Evolutionary conservation across 306 rosid species (phyloP).

Genomic region (Bauhinia variegata): DNA sequence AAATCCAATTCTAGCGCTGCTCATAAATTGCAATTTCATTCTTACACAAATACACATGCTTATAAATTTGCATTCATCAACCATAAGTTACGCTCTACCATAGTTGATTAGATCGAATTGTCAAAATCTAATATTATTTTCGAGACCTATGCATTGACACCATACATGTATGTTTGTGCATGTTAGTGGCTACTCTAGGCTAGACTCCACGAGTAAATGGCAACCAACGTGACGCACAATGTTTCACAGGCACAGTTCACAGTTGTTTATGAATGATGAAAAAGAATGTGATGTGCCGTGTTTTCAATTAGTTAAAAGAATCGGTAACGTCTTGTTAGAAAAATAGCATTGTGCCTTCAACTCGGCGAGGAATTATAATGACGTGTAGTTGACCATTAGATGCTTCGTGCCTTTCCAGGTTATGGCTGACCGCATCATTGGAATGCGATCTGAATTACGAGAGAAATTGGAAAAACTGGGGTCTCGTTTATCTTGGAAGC

Average conservation of each 20-base stretch:
- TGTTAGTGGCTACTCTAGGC: background rate
- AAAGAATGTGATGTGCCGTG: background rate
- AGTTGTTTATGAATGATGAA: background rate
- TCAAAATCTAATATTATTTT: no score
- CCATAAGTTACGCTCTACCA: no score
- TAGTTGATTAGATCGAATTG: no score
- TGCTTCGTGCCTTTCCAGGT: conserved; percentile 48
- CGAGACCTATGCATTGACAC: background rate
- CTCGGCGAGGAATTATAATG: background rate
- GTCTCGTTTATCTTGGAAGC: conserved; percentile 83
- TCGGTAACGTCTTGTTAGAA: background rate
- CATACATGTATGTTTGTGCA: no score
- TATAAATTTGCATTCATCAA: no score
- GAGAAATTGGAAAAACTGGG: conserved; percentile 77
- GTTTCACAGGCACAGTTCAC: background rate
- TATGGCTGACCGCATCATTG: conserved; percentile 96
- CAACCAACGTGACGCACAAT: background rate
- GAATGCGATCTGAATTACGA: conserved; percentile 72
- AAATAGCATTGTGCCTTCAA: background rate
- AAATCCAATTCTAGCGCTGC: no score
- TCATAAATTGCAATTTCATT: no score
- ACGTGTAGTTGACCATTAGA: conserved; percentile 21
- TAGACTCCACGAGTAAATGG: background rate
- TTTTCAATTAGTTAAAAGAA: conserved; percentile 16
- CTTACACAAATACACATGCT: no score